Base-by-base conservation (phyloP, 257 asterid species). In the Solanum virginianum region DNA sequence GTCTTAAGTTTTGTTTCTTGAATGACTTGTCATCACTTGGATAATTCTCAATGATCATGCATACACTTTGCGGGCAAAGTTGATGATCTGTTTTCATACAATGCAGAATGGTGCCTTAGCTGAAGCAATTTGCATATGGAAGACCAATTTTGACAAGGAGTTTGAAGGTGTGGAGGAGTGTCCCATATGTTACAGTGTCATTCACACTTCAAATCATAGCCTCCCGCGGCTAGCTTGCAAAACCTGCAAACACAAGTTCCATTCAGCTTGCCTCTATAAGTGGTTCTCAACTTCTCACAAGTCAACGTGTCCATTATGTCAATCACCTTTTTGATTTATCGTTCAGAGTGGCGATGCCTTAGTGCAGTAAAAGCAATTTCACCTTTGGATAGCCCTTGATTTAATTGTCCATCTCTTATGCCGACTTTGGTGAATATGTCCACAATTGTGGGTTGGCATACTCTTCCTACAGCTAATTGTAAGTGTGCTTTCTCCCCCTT, bases 281-380 rank as follows among this genome's bases (percentile, higher is more conserved):
- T 97, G 99, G 99, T 97, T 97, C 89, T 97, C 99, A n/a, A 97
- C 99, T 84, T 95, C 99, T 77, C 96, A 95, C 91, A 97, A 97
- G 87, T 95, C 99, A 39, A 95, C 96, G 69, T 97, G 99, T 84
- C 99, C 99, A 15, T 85, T 97, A 89, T 97, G 99, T 88, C 99
- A 97, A 89, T 95, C 98, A 86, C 98, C 99, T 65, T 97, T 97
- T 87, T 95, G 89, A 95, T 91, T n/a, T 63, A 24, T 63, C 12
- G 4, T 45, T 59, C 65, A 29, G 54, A 53, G 65, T 29, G 5
- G 82, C 26, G 82, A 26, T 51, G 63, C 47, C 65, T 17, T 53
- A 53, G 63, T 18, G 82, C 63, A 20, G 26, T 77, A 51, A 26
- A 51, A 4, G 2, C 16, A 51, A 77, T 26, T 36, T 77, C 22